phyloP scores from a whole-genome alignment of 2,329 filamentous ascomycete species.

The Talaromyces sp. region DNA sequence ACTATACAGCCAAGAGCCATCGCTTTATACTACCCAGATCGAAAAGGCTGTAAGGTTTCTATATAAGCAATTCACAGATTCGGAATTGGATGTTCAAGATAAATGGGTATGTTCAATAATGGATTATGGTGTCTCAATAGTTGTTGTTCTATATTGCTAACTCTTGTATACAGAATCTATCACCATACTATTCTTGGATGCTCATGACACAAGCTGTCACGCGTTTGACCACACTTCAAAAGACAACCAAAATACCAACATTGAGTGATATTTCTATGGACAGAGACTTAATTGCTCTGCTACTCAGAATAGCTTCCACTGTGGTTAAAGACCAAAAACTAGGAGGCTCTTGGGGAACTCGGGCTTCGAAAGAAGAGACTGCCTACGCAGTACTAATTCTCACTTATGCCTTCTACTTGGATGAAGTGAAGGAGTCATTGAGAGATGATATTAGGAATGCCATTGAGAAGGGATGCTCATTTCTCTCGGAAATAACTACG shows the following conservation, averaged over 20 bases:
- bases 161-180: conserved; percentile 18
- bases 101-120: conserved; percentile 27
- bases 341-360: conserved; percentile 21
- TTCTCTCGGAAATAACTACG: neutral
- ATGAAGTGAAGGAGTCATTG: neutral
- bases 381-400: conserved; percentile 22
- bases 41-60: conserved; percentile 28
- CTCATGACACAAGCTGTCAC: conserved; percentile 21
- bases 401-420: conserved; percentile 12
- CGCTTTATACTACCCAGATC: conserved; percentile 24
- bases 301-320: conserved; percentile 5
- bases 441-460: neutral
- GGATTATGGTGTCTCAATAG: neutral
- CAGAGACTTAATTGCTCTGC: conserved; percentile 7
- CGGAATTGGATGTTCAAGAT: conserved; percentile 24
- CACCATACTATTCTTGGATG: conserved; percentile 22
- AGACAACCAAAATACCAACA: neutral
- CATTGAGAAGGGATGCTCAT: neutral
- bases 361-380: conserved; percentile 22
- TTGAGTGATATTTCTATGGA: neutral
- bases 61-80: conserved; percentile 25
- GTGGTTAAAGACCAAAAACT: conserved; percentile 16
- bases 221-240: conserved; percentile 15
- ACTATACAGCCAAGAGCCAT: conserved; percentile 23
- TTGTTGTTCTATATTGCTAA: neutral